Percentiles rank a stretch among this genome's conserved stretches.
Conservation (phyloP, 768 basidiomycete species). For the Tulasnella sp. region DNA sequence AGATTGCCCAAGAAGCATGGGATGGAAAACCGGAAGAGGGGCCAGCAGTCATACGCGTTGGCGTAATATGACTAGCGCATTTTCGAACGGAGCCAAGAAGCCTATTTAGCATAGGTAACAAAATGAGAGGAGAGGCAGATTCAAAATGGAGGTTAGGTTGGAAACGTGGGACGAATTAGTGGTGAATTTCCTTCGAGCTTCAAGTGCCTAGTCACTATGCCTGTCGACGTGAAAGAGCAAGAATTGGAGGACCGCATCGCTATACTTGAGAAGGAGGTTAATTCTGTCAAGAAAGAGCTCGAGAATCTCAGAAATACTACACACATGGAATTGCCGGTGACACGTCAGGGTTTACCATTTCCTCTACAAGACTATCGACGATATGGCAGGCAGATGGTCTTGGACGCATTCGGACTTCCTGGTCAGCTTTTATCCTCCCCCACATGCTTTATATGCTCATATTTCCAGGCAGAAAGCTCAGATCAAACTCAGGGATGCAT, state of each 20-base stretch:
- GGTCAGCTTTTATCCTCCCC: slow-evolving; percentile 35
- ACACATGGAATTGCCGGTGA: background rate
- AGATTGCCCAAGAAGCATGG: too few relatives aligned
- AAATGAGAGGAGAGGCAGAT: too few relatives aligned
- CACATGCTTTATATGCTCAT: background rate
- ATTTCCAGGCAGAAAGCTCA: slow-evolving; percentile 46
- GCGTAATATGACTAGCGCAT: too few relatives aligned
- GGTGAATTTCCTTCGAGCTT: too few relatives aligned
- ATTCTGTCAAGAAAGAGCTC: background rate
- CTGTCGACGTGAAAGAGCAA: background rate
- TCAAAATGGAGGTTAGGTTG: too few relatives aligned
- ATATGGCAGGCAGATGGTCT: slow-evolving; percentile 95
- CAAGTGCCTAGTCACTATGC: too few relatives aligned
- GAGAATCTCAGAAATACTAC: background rate
- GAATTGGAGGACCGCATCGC: background rate
- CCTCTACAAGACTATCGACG: slow-evolving; percentile 58
- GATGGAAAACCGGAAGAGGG: too few relatives aligned
- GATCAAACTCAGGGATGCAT: slow-evolving; percentile 60
- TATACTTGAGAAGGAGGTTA: background rate
- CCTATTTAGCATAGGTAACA: too few relatives aligned
- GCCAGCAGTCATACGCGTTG: too few relatives aligned
- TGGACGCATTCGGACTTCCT: slow-evolving; percentile 75
- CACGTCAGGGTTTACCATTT: slow-evolving; percentile 19
- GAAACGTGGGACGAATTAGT: too few relatives aligned
- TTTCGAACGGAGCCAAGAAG: too few relatives aligned